Percentiles rank a stretch among this genome's conserved stretches.
Conservation (phyloP, 176 grass and related monocot species). For the Microstegium vimineum region DNA sequence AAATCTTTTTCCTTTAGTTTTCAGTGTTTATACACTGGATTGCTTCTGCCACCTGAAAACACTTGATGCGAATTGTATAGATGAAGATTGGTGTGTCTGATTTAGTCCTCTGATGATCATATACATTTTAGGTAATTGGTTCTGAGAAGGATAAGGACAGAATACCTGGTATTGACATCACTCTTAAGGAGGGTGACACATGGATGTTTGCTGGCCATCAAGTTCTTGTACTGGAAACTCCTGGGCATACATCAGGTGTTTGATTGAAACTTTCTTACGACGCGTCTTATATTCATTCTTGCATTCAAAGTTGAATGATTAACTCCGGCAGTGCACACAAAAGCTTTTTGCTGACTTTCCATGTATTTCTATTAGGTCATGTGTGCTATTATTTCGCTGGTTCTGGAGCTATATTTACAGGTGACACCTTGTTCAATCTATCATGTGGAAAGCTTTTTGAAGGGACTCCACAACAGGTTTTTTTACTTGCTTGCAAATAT, state of each 20-base stretch:
- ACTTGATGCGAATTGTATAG: background rate
- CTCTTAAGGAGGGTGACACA: conserved; percentile 74
- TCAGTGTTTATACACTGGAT: conserved; percentile 6
- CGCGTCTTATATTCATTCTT: background rate
- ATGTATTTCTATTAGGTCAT: conserved; percentile 61
- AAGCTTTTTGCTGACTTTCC: background rate
- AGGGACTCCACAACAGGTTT: conserved; percentile 84
- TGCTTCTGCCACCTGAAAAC: conserved; percentile 10
- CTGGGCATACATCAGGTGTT: conserved; percentile 83
- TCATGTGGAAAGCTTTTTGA: conserved; percentile 99
- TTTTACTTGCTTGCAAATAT: conserved; percentile 20
- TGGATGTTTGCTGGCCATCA: conserved; percentile 99
- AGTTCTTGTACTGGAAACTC: conserved; percentile 95
- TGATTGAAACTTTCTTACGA: conserved; percentile 13
- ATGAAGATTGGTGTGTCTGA: background rate
- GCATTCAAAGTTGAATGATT: background rate
- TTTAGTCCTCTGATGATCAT: conserved; percentile 23
- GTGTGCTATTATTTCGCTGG: conserved; percentile 87
- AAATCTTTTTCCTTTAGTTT: background rate
- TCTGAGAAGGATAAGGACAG: conserved; percentile 84
- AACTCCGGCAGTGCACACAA: background rate
- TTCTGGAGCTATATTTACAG: conserved; percentile 82
- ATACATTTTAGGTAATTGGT: conserved; percentile 76
- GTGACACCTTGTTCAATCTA: conserved; percentile 89
- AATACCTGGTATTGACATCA: conserved; percentile 97